A percentile compares a stretch with the other conserved stretches of the same genome.
These are phyloP conservation scores for Biscutella laevigata DNA, from an alignment of 441 rosid species.

Conservation along the genomic window DNA sequence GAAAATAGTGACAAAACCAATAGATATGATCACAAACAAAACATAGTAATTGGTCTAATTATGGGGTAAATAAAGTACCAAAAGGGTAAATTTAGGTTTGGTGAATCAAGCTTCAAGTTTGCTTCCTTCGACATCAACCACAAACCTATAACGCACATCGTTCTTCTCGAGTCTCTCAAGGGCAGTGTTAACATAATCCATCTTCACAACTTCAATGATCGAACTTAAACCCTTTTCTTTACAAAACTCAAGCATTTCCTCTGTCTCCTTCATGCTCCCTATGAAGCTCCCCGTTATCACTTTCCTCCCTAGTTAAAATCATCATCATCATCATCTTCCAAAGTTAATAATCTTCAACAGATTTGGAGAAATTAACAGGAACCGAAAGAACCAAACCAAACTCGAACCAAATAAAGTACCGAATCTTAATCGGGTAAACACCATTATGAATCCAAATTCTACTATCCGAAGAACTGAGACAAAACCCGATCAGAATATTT, in stretches of 20 bases:
- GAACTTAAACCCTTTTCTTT: slow-evolving; percentile 30
- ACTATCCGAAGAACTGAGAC: too few relatives aligned
- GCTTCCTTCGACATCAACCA: slow-evolving; percentile 54
- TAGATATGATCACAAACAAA: slow-evolving; percentile 2
- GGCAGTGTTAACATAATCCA: slow-evolving; percentile 33
- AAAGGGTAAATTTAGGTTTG: too few relatives aligned
- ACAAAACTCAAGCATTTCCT: slow-evolving; percentile 26
- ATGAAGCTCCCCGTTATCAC: slow-evolving; percentile 51
- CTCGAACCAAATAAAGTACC: too few relatives aligned
- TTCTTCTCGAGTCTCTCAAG: slow-evolving; percentile 35
- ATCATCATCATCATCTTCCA: background rate
- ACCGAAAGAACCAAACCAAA: too few relatives aligned
- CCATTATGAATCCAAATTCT: too few relatives aligned
- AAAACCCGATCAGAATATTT: too few relatives aligned
- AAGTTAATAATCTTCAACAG: background rate
- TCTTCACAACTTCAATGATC: slow-evolving; percentile 30
- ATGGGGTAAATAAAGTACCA: too few relatives aligned
- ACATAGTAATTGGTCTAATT: background rate
- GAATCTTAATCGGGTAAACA: too few relatives aligned
- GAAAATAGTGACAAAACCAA: background rate
- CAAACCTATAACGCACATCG: slow-evolving; percentile 46
- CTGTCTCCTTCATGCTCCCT: slow-evolving; percentile 51
- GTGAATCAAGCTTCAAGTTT: slow-evolving; percentile 30
- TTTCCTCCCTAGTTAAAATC: slow-evolving; percentile 53
- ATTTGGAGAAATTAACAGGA: too few relatives aligned